Base-by-base conservation (phyloP, 2,329 filamentous ascomycete genomes). In the Nigrospora osmanthi region DNA sequence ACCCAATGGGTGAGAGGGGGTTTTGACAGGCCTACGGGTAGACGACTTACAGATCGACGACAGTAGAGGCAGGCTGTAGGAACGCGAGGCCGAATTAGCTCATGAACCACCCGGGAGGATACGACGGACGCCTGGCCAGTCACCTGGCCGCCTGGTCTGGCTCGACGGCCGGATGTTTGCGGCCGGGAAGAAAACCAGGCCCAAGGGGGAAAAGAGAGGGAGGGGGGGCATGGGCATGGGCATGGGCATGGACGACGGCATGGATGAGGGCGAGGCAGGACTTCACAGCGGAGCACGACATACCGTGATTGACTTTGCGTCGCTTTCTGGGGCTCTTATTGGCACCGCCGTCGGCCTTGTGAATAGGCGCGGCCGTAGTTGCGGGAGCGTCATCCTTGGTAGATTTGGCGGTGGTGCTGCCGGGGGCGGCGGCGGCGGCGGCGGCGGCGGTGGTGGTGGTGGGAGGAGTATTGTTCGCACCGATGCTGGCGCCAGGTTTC, bases 231-330 rank as follows among this genome's bases (percentile, higher is more conserved):
- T n/a, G n/a, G n/a, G n/a, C n/a, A 30, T 36, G 16, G 16, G 35
- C 23, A 28, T 28, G 23, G 23, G 23, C 23, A 28, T 28, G 23
- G 23, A 28, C 23, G 9, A 7, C 5, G 23, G 10, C 23, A 28
- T 28, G 23, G 23, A 28, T 10, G 13, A 42, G 40, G 33, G 32
- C 9, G 35, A 12, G 52, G 48, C 47, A 51, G 51, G 54, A 54
- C 57, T 51, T 42, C 41, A 46, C 49, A 48, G 32, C 42, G 28
- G 49, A 48, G 53, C 53, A 58, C 47, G 55, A 67, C 82, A 71
- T 80, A 90, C 87, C 87, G 70, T 91, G 87, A 72, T 89, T 90
- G 56, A 91, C 87, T 72, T 91, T 91, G 73, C 87, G 85, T 69
- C 87, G 78, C 75, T 89, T 90, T 72, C 88, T 90, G 40, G 84